Conservation (phyloP, 2,329 filamentous ascomycete genomes). For the Colletotrichum noveboracense region DNA sequence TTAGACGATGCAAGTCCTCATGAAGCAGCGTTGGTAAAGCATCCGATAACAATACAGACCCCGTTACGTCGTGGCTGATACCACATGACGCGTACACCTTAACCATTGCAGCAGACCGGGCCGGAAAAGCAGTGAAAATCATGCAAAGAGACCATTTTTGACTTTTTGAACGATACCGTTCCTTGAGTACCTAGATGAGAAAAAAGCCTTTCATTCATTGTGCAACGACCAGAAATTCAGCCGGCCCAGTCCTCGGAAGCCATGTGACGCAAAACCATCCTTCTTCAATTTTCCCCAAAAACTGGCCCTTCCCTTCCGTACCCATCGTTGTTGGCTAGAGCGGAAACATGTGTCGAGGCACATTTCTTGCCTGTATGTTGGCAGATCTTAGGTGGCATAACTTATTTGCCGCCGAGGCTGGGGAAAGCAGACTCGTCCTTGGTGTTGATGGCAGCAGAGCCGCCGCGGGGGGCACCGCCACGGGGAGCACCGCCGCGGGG, state of each 20-base stretch:
- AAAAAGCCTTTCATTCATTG: slow-evolving; percentile 24
- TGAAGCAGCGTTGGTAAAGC: no score
- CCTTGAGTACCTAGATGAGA: slow-evolving; percentile 20
- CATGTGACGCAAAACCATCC: slow-evolving; percentile 15
- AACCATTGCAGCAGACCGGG: not conserved
- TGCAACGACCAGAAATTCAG: slow-evolving; percentile 23
- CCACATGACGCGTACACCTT: not conserved
- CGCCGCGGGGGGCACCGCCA: slow-evolving; percentile 47
- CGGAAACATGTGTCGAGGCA: slow-evolving; percentile 21
- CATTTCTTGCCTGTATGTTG: slow-evolving; percentile 15
- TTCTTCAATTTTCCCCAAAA: slow-evolving; percentile 20
- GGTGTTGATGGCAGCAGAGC: slow-evolving; percentile 59
- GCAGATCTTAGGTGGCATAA: slow-evolving; percentile 22
- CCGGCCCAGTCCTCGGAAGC: slow-evolving; percentile 22
- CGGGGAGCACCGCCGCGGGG: slow-evolving; percentile 38
- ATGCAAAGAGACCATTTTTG: slow-evolving; percentile 23
- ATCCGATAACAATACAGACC: no score
- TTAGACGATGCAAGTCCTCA: no score
- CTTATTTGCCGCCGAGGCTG: slow-evolving; percentile 61
- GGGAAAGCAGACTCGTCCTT: slow-evolving; percentile 65
- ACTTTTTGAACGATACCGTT: slow-evolving; percentile 23
- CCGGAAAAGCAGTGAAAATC: not conserved
- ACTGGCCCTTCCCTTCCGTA: slow-evolving; percentile 22
- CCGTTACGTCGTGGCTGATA: not conserved
- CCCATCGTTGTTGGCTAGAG: slow-evolving; percentile 16